Percentiles rank a stretch among this genome's conserved stretches.
Conservation (phyloP, 2,329 filamentous ascomycete species). For the Fusarium sp. region DNA sequence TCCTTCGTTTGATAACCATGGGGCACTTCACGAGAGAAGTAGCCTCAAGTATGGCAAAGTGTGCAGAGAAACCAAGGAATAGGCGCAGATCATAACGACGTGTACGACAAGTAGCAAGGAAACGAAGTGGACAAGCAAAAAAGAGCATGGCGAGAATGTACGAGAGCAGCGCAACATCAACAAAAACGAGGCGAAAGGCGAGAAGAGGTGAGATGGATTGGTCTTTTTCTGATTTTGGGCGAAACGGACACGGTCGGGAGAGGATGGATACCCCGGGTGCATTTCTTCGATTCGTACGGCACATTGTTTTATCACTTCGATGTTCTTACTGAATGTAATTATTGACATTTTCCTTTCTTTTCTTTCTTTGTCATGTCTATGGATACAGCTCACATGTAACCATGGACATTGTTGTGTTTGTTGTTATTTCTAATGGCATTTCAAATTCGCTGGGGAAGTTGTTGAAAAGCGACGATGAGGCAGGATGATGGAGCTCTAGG, state of each 20-base stretch:
- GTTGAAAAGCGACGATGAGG: neutral
- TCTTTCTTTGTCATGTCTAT: constrained; percentile 16
- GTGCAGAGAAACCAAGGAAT: neutral
- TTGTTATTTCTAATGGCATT: constrained; percentile 10
- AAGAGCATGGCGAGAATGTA: constrained; percentile 34
- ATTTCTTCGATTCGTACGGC: constrained; percentile 39
- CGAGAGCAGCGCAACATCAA: constrained; percentile 24
- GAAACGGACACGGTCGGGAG: constrained; percentile 5
- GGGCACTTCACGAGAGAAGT: constrained; percentile 15
- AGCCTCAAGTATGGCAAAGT: neutral
- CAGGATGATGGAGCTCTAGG: neutral
- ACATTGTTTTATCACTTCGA: constrained; percentile 31
- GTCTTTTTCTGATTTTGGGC: constrained; percentile 15
- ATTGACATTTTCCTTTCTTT: constrained; percentile 6
- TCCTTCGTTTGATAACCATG: constrained; percentile 37
- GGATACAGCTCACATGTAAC: neutral
- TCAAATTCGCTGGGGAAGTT: neutral
- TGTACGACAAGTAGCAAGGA: constrained; percentile 42
- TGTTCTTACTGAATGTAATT: constrained; percentile 28
- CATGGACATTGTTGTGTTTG: constrained; percentile 5
- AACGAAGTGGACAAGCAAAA: constrained; percentile 16
- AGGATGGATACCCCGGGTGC: constrained; percentile 43
- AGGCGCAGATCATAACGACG: constrained; percentile 30
- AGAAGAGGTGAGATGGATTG: constrained; percentile 7
- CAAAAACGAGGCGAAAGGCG: constrained; percentile 10